Evolutionary conservation across 2,329 filamentous ascomycete genomes (phyloP), one percentile per base, ranked within the genome.

Genomic region (Eutypa lata): DNA sequence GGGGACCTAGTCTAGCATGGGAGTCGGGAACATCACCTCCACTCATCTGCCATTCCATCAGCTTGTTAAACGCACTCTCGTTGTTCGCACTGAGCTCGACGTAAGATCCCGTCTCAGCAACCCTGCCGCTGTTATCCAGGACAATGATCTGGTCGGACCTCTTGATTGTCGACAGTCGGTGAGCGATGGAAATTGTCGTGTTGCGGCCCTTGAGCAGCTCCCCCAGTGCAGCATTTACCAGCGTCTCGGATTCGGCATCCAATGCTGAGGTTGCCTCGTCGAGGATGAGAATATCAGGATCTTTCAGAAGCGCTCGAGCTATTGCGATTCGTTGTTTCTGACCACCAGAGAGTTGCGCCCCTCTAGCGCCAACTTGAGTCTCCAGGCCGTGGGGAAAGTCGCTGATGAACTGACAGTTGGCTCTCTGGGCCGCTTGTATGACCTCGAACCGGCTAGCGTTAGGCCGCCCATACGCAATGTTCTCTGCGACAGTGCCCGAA

Each of bases 31-130:
- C 65, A 52, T 96, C 91, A 8, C 89, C 88, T 13, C 92, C 93
- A 63, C 82, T 94, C 84, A 97, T 89, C 74, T 99, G 94, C 92
- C 92, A 97, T 72, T 97, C 93, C 94, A 99, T 99, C 50, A 99
- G 78, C 73, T 89, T 94, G 63, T 87, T 93, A 67, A 99, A 99
- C 2, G 92, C 91, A 49, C 93, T 95, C 10, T 88, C 76, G 16
- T 82, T 81, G 54, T 90, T 84, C 5, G 81, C 77, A 49, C 87
- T 89, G 21, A 99, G 81, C 58, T 91, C 82, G 22, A 80, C 74
- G 69, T 96, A 99, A 53, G 87, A 88, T 52, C 94, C 94, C 58
- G 89, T 89, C 70, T 99, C 93, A 2, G 93, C 94, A 3, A 99
- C 93, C 53, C 82, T 87, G 57, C 94, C 95, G 65, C 97, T 88